phyloP scores from a whole-genome alignment of 768 basidiomycete species.

The Scleroderma citrinum region DNA sequence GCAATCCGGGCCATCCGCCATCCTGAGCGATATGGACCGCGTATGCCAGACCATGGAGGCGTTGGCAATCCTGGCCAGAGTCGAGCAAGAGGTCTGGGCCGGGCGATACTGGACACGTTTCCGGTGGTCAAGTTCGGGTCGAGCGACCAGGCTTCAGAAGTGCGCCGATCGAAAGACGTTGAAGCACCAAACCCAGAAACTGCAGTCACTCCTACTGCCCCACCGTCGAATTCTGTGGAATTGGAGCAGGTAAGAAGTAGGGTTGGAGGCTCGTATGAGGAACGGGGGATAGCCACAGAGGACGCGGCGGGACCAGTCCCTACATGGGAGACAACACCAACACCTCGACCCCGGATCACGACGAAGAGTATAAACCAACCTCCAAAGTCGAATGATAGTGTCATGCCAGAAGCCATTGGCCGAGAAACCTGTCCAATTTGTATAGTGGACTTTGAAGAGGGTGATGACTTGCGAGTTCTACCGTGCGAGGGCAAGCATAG shows the following conservation, averaged over 20 bases:
- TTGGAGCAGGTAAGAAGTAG: conserved; percentile 2
- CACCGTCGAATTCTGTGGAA: conserved; percentile 9
- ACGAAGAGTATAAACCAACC: neutral
- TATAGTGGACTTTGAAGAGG: conserved; percentile 89
- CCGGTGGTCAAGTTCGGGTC: conserved; percentile 82
- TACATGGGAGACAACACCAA: neutral
- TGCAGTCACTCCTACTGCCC: neutral
- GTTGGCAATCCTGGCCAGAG: conserved; percentile 46
- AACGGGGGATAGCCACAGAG: conserved; percentile 2
- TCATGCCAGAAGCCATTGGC: conserved; percentile 63
- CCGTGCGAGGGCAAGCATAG: conserved; percentile 89
- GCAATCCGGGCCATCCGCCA: conserved; percentile 79
- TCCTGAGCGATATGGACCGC: conserved; percentile 88
- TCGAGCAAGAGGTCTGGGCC: conserved; percentile 78
- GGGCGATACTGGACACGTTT: conserved; percentile 94
- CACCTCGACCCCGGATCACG: neutral
- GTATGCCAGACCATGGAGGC: conserved; percentile 34
- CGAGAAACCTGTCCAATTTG: conserved; percentile 93
- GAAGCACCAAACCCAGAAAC: conserved; percentile 16
- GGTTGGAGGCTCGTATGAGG: neutral
- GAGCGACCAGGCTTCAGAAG: conserved; percentile 6
- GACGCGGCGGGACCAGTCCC: conserved; percentile 1
- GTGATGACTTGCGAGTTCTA: conserved; percentile 84
- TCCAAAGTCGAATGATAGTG: neutral
- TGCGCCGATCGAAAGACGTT: conserved; percentile 25